Evolutionary conservation across 148 eudicot genomes (phyloP), one percentile per base, ranked within the genome.

Genomic region (Rhododendron williamsianum): DNA sequence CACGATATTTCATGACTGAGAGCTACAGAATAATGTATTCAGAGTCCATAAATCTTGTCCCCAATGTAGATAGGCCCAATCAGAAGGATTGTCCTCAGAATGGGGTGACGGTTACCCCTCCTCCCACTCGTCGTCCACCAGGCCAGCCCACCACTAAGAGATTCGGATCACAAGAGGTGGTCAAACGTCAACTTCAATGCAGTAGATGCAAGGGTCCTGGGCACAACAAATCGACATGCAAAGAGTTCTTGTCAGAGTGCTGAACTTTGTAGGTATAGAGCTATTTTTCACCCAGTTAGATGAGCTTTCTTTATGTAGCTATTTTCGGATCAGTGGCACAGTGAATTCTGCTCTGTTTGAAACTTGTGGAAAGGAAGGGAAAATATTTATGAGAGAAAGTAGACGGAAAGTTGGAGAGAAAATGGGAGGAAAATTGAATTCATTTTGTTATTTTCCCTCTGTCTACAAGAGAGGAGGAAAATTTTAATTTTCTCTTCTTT

Each of bases 181-280:
- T 80, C 74, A 96, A 94, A 88, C 97, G 96, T 38, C 95, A 93
- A 84, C 92, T 95, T 77, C 97, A 93, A 85, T 96, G 99, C 81
- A 93, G 97, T 86, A 92, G 88, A 89, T 96, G 99, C 91, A 96
- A 93, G 89, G 94, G 95, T 35, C 85, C 91, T 43, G 99, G 99
- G 77, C 99, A 96, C 89, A 96, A 94, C 87, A 96, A 94, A 86
- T 93, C 97, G 69, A 93, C 98, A 46, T 96, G 99, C 91, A 94
- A 93, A 77, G 80, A 77, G 86, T 79, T 87, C 82, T 49, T 85
- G 76, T 80, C 86, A 86, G 89, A 88, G 80, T 54, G 85, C 63
- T 91, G 73, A 76, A 74, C 85, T 19, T 48, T 83, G 90, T 87
- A 88, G 84, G 89, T 85, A 46, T 52, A 81, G 43, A 52, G n/a